phyloP scores from a whole-genome alignment of 2,329 filamentous ascomycete species.

The Ophiocordyceps robertsii region DNA sequence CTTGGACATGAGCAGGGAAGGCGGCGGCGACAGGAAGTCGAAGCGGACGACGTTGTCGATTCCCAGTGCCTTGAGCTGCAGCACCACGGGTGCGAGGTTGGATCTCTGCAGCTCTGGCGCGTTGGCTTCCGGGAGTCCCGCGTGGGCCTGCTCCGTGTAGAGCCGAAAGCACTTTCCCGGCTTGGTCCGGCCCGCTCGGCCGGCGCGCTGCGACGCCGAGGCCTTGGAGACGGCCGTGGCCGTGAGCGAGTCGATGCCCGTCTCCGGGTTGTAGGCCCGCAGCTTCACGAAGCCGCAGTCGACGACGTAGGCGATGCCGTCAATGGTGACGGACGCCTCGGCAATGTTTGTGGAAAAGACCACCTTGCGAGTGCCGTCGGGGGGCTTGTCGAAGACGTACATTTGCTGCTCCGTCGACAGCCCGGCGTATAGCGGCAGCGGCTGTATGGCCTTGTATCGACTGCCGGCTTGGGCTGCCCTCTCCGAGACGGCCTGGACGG shows the following conservation, averaged over 20 bases:
- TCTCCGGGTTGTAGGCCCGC: constrained; percentile 68
- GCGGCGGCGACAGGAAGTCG: constrained; percentile 75
- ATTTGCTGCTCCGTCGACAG: constrained; percentile 85
- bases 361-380: constrained; percentile 75
- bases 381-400: constrained; percentile 79
- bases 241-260: constrained; percentile 79
- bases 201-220: constrained; percentile 81
- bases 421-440: constrained; percentile 75
- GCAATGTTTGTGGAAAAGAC: constrained; percentile 93
- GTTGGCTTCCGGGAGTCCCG: constrained; percentile 53
- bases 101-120: constrained; percentile 85
- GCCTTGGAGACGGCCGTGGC: constrained; percentile 77
- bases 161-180: constrained; percentile 90
- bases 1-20: constrained; percentile 70
- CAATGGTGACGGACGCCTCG: constrained; percentile 89
- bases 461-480: constrained; percentile 45
- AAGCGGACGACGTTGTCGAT: constrained; percentile 92
- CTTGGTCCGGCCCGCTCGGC: constrained; percentile 76
- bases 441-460: constrained; percentile 13
- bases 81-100: constrained; percentile 73
- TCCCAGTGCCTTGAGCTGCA: constrained; percentile 88
- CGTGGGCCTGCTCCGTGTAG: constrained; percentile 67
- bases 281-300: constrained; percentile 89
- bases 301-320: constrained; percentile 81
- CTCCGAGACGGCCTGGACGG: constrained; percentile 67